A percentile compares a stretch with the other conserved stretches of the same genome.
Conservation (phyloP, 2,329 filamentous ascomycete genomes). For the Fusarium brevicatenulatum region DNA sequence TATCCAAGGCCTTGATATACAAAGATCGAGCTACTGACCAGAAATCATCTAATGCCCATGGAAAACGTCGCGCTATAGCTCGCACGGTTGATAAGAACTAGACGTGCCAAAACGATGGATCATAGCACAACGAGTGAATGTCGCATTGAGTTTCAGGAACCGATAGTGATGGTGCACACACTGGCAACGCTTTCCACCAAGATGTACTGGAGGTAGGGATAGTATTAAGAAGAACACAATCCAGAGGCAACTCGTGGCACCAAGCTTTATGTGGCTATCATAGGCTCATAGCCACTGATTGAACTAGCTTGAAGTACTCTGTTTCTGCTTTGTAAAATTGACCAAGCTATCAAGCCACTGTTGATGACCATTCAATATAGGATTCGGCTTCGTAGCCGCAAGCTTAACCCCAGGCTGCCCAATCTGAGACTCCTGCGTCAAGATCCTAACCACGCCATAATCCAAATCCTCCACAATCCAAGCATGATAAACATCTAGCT, state of each 20-base stretch:
- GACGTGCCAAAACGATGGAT: not conserved
- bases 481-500: not conserved
- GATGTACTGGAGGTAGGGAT: not conserved
- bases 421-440: not conserved
- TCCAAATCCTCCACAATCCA: not conserved
- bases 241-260: not conserved
- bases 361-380: not conserved
- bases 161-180: not conserved
- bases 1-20: not conserved
- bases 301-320: not conserved
- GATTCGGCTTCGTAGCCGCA: not conserved
- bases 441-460: not conserved
- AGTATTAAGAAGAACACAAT: not conserved
- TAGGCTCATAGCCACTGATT: too few species aligned
- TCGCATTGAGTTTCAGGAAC: not conserved
- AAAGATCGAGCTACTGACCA: not conserved
- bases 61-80: too few species aligned
- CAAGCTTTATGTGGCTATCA: too few species aligned
- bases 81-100: not conserved
- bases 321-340: not conserved
- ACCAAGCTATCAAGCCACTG: not conserved
- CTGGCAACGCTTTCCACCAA: accelerated
- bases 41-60: not conserved
- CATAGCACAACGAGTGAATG: not conserved
- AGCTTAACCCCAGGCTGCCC: not conserved